Evolutionary conservation across 1,139 yeast species (phyloP), one percentile per base, ranked within the genome.

Genomic region (Hyphopichia pseudoburtonii): DNA sequence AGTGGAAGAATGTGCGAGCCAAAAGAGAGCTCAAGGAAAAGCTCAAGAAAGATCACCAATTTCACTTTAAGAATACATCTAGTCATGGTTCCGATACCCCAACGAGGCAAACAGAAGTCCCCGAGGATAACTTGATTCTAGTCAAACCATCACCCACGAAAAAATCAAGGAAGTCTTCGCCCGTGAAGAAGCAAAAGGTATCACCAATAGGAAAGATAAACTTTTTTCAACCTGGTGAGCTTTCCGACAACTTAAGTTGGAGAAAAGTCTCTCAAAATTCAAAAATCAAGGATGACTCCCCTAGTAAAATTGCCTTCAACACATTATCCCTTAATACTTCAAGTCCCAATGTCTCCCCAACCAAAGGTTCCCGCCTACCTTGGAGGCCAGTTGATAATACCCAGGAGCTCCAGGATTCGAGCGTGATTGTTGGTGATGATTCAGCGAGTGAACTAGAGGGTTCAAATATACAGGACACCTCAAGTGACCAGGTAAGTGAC

Each of bases 81-180:
- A n/a, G n/a, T 23, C 37, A 39, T 17, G 24, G 19, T 28, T n/a
- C n/a, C n/a, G 30, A 22, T 16, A 14, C 30, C 12, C 25, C 38
- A 14, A 44, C 38, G 4, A 10, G 9, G 5, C 22, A 36, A 21
- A 27, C 27, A 25, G 23, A 26, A 5, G 30, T 33, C 5, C 36
- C 33, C 17, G 51, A 45, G 15, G 62, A 58, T 37, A 62, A 62
- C 26, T 44, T 62, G 14, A 42, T 63, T 32, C 42, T 58, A 14
- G 46, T 66, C 17, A 56, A 57, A 23, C 66, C 69, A 2, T 64
- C 71, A 0, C 70, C 66, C 2, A 51, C 60, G 1, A 60, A 57
- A 32, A 52, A 45, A 22, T 37, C 34, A 32, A 37, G 34, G 17
- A 21, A 14, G 3, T 43, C 50, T 3, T n/a, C n/a, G n/a, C n/a